Percentiles rank a stretch among this genome's conserved stretches.
Evolutionary conservation across 495 filamentous ascomycete species (phyloP).

Genomic region (Penicillium salamii): DNA sequence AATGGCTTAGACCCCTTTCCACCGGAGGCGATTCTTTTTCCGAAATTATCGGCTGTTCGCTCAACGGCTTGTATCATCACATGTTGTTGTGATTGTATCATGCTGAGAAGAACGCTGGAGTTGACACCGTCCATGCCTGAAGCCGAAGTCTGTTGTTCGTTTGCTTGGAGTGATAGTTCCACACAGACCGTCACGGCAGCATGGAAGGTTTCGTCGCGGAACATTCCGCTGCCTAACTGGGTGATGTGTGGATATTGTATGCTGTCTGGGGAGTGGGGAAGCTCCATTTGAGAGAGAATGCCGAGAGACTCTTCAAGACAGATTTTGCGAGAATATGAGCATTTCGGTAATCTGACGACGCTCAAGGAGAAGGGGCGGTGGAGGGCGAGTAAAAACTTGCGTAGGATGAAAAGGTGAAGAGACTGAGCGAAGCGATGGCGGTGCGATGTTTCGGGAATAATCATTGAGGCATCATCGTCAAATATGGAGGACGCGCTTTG

Average conservation of each 20-base stretch:
- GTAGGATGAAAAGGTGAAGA: constrained; percentile 42
- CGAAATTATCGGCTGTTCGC: constrained; percentile 31
- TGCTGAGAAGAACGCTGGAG: constrained; percentile 31
- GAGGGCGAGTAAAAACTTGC: constrained; percentile 51
- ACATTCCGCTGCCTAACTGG: constrained; percentile 36
- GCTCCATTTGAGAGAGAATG: constrained; percentile 45
- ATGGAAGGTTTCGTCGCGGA: constrained; percentile 40
- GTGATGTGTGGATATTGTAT: constrained; percentile 29
- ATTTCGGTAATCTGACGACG: constrained; percentile 47
- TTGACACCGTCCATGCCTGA: constrained; percentile 15
- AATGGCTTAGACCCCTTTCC: constrained; percentile 37
- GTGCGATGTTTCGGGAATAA: constrained; percentile 13
- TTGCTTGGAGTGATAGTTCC: constrained; percentile 33
- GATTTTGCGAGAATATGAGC: constrained; percentile 55
- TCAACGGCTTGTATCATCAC: constrained; percentile 38
- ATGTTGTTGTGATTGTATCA: constrained; percentile 37
- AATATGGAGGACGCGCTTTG: constrained; percentile 28
- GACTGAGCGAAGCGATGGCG: constrained; percentile 35
- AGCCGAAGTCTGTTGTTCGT: constrained; percentile 23
- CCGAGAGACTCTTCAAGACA: constrained; percentile 50
- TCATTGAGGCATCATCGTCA: constrained; percentile 21
- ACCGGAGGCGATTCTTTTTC: constrained; percentile 23
- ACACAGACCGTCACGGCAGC: constrained; percentile 37
- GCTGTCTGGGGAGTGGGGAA: constrained; percentile 17
- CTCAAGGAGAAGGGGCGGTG: constrained; percentile 53